Base-by-base conservation (phyloP, 495 filamentous ascomycete species). In the Staphylotrichum tortipilum region DNA sequence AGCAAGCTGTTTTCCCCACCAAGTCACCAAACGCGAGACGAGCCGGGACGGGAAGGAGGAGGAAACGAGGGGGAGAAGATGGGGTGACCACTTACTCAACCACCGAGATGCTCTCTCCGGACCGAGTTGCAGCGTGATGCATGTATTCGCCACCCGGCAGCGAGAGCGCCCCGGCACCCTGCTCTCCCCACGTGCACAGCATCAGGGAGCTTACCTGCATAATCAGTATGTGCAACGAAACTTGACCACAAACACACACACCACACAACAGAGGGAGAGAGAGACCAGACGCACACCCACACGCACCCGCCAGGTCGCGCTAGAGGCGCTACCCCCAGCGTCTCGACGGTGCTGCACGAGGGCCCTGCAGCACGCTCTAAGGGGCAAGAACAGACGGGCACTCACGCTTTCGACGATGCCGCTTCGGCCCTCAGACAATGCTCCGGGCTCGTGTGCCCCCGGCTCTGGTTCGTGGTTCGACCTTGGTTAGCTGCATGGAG, bases 141-240 rank as follows among this genome's bases (percentile, higher is more conserved):
- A 70, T 56, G 48, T 68, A 61, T 17, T 60, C 62, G 39, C 60
- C 56, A 30, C 64, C 60, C 7, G 57, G 55, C 43, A 63, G 62
- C 33, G 70, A 73, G 21, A 81, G 58, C 41, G 67, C 71, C 19
- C 68, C 67, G 14, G 80, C 83, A 29, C 83, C 84, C 33, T 73
- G 63, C 41, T 74, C 62, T 41, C 84, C 83, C 84, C 83, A 88
- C 47, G 84, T 85, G 64, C 83, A 86, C 46, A 74, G 71, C 37
- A 82, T 65, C 19, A 81, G 61, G 21, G 73, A 70, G 35, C 82
- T 85, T n/a, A n/a, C n/a, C n/a, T n/a, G n/a, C n/a, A n/a, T n/a
- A n/a, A n/a, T n/a, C n/a, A n/a, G n/a, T n/a, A n/a, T n/a, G n/a
- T n/a, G n/a, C n/a, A n/a, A n/a, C n/a, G n/a, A n/a, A n/a, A n/a